Base-by-base conservation (phyloP, 495 filamentous ascomycete species). In the Pyronema omphalodes region DNA sequence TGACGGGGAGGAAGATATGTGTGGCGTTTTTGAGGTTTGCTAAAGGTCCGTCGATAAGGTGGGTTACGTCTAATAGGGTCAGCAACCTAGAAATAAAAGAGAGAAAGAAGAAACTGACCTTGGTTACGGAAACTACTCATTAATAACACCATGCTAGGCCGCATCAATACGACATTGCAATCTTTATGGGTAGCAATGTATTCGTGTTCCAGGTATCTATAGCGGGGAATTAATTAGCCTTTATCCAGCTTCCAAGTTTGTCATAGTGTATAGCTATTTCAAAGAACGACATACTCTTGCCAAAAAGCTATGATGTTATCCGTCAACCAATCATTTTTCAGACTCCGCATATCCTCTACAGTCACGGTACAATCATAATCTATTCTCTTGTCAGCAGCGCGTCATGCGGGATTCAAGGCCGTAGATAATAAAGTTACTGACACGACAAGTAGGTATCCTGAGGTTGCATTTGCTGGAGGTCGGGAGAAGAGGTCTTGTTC, bases 1-100 rank as follows among this genome's bases (percentile, higher is more conserved):
- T 99, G 55, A 99, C 81, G 8, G 93, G 93, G 12, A 96, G 79
- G 71, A 99, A 99, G 65, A 96, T 87, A 68, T 99, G 93, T 2
- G 88, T 91, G 15, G 87, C 83, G 14, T 74, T 74, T 46, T 67
- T 65, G 71, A 98, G 93, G 66, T 93, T 47, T 47, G n/a, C 9
- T 9, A 9, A 17, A 19, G 12, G 14, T 1, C 44, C 23, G n/a
- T n/a, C 23, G 44, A 19, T 41, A 6, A 17, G 39, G 39, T 17
- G 39, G 39, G 39, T 41, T 41, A 41, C 11, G 11, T 41, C 11
- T 41, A 3, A 7, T 1, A 6, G 39, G 39, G 39, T 12, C 3
- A 41, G 39, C 39, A n/a, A n/a, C n/a, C n/a, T n/a, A n/a, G n/a
- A n/a, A n/a, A n/a, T n/a, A n/a, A n/a, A n/a, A 17, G 39, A 41